phyloP scores from a whole-genome alignment of 257 asterid genomes.

The Mitragyna speciosa region DNA sequence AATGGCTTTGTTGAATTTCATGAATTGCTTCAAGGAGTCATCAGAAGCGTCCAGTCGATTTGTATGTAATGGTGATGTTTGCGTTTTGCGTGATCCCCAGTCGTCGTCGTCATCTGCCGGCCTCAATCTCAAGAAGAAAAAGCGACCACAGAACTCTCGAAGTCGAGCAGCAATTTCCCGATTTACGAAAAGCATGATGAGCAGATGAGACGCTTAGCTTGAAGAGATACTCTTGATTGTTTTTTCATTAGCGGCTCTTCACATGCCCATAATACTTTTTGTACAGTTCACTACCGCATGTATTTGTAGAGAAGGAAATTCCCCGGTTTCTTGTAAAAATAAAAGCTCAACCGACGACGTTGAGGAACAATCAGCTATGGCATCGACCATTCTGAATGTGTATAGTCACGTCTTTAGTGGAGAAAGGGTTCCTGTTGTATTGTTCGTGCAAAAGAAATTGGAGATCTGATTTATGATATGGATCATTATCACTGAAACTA shows the following conservation, averaged over 20 bases:
- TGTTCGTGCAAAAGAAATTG: not conserved
- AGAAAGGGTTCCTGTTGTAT: not conserved
- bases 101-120: constrained; percentile 1
- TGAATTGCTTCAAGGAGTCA: constrained; percentile 35
- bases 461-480: not conserved
- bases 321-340: not conserved
- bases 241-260: not conserved
- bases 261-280: not conserved
- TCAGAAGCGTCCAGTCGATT: constrained; percentile 15
- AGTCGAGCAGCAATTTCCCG: constrained; percentile 7
- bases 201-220: not conserved
- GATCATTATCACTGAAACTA: not conserved
- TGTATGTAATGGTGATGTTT: constrained; percentile 40
- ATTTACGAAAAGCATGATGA: constrained; percentile 9
- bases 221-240: not conserved
- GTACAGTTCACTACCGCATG: not conserved
- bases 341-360: not conserved
- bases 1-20: constrained; percentile 31
- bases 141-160: not conserved
- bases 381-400: not conserved
- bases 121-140: constrained; percentile 19
- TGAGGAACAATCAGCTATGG: not conserved
- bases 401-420: not conserved
- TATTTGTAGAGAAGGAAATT: not conserved
- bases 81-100: constrained; percentile 29